phyloP scores from a whole-genome alignment of 2,329 filamentous ascomycete species.

The Ophiostoma sp. region DNA sequence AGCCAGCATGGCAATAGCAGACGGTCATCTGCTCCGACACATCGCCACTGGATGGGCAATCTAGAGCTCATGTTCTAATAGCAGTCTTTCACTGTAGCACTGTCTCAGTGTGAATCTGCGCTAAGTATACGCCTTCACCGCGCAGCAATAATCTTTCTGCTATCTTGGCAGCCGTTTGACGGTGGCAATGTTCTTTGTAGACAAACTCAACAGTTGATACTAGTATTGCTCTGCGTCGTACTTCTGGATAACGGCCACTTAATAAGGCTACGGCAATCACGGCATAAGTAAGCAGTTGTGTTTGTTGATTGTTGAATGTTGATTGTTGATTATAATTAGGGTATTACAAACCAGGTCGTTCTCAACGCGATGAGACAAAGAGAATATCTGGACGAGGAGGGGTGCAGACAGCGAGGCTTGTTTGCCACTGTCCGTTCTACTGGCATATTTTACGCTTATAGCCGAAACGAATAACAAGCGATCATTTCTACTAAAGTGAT shows the following conservation, averaged over 20 bases:
- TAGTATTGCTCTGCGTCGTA: background rate
- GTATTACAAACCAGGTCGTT: background rate
- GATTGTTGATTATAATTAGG: background rate
- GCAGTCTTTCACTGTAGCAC: background rate
- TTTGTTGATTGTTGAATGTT: background rate
- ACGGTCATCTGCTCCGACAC: background rate
- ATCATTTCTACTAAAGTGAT: no score
- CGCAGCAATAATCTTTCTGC: background rate
- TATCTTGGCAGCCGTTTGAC: background rate
- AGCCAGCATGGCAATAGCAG: background rate
- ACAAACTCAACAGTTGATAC: background rate
- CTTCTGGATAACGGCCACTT: background rate
- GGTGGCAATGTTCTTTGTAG: background rate
- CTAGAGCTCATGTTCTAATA: conserved; percentile 31
- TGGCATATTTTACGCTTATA: no score
- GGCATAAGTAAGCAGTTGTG: background rate
- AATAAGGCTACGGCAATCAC: background rate
- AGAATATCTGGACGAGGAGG: no score
- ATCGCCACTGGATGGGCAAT: conserved; percentile 36
- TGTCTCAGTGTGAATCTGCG: background rate
- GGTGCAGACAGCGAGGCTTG: no score
- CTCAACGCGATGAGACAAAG: background rate
- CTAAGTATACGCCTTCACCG: background rate
- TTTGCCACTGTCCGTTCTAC: no score
- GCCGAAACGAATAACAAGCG: no score